These are phyloP conservation scores for Fusarium coicis DNA, from an alignment of 2,329 filamentous ascomycete genomes.

Conservation along the genomic window DNA sequence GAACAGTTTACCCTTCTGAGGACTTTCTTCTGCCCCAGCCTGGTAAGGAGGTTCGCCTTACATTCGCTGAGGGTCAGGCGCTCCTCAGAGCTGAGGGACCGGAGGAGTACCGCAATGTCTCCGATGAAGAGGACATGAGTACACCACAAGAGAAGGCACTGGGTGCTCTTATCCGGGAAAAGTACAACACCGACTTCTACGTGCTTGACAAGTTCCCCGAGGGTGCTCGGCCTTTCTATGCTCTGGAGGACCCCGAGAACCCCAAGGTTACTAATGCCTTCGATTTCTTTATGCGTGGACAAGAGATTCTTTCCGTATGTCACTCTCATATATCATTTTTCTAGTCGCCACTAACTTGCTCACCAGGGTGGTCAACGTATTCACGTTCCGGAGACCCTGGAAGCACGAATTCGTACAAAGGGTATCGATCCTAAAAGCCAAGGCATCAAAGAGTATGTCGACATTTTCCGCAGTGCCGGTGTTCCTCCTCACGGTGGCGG, in stretches of 20 bases:
- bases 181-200: constrained; percentile 96
- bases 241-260: constrained; percentile 77
- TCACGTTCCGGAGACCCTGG: constrained; percentile 79
- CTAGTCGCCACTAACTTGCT: background rate
- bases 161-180: constrained; percentile 84
- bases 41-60: constrained; percentile 80
- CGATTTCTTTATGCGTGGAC: constrained; percentile 91
- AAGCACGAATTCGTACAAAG: constrained; percentile 79
- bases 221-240: constrained; percentile 89
- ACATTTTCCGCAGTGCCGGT: constrained; percentile 82
- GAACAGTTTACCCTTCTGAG: constrained; percentile 80
- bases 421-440: constrained; percentile 80
- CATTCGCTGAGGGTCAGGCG: constrained; percentile 81
- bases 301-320: constrained; percentile 83
- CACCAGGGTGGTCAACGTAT: constrained; percentile 81
- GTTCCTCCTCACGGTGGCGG: constrained; percentile 92
- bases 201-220: constrained; percentile 97
- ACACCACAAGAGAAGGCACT: constrained; percentile 90
- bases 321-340: background rate
- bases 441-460: constrained; percentile 90
- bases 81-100: constrained; percentile 81
- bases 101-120: constrained; percentile 72
- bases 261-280: constrained; percentile 73
- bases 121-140: constrained; percentile 81
- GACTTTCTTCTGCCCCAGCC: constrained; percentile 79